Conservation (phyloP, 2,329 filamentous ascomycete species). For the Tolypocladium ophioglossoides region DNA sequence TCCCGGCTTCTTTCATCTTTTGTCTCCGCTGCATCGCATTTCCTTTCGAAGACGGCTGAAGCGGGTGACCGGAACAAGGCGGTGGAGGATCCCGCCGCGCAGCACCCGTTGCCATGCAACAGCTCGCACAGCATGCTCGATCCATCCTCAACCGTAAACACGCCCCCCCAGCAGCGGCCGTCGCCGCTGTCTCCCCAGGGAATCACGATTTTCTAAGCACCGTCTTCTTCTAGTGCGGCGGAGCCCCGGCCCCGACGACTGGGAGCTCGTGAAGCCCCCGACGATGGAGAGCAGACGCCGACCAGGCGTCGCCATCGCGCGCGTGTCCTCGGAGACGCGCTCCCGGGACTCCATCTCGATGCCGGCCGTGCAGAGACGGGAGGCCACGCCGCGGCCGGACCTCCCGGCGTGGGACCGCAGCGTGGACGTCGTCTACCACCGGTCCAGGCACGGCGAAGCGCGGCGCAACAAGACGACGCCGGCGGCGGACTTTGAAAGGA, state of each 20-base stretch:
- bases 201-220: background rate
- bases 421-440: conserved; percentile 25
- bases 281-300: background rate
- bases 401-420: conserved; percentile 24
- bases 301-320: no score
- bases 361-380: background rate
- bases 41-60: no score
- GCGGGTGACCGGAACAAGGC: background rate
- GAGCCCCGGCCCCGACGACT: background rate
- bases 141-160: background rate
- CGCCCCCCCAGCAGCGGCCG: background rate
- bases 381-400: background rate
- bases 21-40: background rate
- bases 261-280: background rate
- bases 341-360: background rate
- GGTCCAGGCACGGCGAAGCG: conserved; percentile 4
- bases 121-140: background rate
- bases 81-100: background rate
- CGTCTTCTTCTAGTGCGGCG: background rate
- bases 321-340: background rate
- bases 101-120: background rate
- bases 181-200: background rate
- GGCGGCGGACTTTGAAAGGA: conserved; percentile 7
- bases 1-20: background rate
- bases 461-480: background rate